Conservation (phyloP, 345 rosid genomes). For the Excoecaria agallocha region DNA sequence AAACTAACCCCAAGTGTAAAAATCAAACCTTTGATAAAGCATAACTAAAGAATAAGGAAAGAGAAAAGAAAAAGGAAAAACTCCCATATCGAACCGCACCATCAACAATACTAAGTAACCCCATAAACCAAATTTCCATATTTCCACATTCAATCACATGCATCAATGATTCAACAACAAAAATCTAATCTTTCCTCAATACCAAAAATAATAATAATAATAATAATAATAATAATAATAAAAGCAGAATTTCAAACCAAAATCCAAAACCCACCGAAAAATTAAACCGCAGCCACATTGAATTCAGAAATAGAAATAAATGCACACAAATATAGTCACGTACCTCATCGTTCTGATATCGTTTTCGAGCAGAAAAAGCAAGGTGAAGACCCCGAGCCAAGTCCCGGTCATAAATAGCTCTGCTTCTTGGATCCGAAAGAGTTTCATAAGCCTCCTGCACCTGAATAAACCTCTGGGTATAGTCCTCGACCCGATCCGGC, state of each 20-base stretch:
- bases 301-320: no score
- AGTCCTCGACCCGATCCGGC: constrained; percentile 67
- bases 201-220: no score
- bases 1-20: neutral
- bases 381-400: constrained; percentile 30
- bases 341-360: constrained; percentile 23
- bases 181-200: neutral
- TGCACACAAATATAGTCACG: neutral
- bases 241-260: neutral
- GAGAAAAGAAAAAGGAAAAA: neutral
- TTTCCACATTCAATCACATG: no score
- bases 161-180: neutral
- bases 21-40: no score
- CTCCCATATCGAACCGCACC: neutral
- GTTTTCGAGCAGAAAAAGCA: constrained; percentile 28
- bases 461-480: constrained; percentile 48
- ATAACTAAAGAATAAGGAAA: no score
- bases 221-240: no score
- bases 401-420: constrained; percentile 28
- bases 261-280: no score
- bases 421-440: constrained; percentile 27
- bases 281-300: neutral
- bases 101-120: neutral
- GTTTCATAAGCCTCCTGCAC: constrained; percentile 40
- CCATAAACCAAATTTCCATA: neutral